Percentiles rank a stretch among this genome's conserved stretches.
Evolutionary conservation across 495 filamentous ascomycete genomes (phyloP).

Genomic region (Penicillium atrosanguineum): DNA sequence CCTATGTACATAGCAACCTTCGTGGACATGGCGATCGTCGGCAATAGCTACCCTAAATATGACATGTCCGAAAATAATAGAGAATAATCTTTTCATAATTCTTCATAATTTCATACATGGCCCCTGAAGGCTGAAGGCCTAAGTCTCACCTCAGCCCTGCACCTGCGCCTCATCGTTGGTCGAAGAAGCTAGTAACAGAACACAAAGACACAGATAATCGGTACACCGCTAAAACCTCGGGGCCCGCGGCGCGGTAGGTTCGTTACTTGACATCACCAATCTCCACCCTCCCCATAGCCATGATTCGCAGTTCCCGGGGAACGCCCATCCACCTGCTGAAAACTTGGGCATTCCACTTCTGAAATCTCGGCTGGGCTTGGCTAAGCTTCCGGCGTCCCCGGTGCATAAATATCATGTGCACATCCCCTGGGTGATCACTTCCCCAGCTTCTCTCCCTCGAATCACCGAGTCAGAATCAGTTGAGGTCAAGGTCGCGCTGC

Average conservation of each 20-base stretch:
- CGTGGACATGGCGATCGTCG: too few relatives aligned
- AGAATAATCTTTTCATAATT: too few relatives aligned
- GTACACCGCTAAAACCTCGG: neutral
- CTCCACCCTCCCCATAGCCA: conserved; percentile 11
- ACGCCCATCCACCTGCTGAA: conserved; percentile 11
- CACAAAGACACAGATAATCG: too few relatives aligned
- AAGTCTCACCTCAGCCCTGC: too few relatives aligned
- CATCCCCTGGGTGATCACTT: conserved; percentile 11
- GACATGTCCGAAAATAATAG: too few relatives aligned
- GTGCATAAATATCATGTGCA: conserved; percentile 21
- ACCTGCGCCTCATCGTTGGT: too few relatives aligned
- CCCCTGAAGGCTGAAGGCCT: too few relatives aligned
- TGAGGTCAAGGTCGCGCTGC: neutral
- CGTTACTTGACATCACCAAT: conserved; percentile 18
- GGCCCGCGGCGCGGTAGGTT: neutral
- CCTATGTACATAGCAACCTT: too few relatives aligned
- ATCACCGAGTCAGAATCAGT: neutral
- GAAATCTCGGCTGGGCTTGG: conserved; percentile 12
- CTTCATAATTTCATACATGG: too few relatives aligned
- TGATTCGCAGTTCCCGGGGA: conserved; percentile 16
- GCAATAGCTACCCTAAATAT: too few relatives aligned
- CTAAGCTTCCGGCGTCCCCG: conserved; percentile 27
- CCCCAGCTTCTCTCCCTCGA: neutral
- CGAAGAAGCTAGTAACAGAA: too few relatives aligned
- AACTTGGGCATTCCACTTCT: neutral